These are phyloP conservation scores for Termitomyces bulborhizus DNA, from an alignment of 768 basidiomycete genomes.

Conservation along the genomic window DNA sequence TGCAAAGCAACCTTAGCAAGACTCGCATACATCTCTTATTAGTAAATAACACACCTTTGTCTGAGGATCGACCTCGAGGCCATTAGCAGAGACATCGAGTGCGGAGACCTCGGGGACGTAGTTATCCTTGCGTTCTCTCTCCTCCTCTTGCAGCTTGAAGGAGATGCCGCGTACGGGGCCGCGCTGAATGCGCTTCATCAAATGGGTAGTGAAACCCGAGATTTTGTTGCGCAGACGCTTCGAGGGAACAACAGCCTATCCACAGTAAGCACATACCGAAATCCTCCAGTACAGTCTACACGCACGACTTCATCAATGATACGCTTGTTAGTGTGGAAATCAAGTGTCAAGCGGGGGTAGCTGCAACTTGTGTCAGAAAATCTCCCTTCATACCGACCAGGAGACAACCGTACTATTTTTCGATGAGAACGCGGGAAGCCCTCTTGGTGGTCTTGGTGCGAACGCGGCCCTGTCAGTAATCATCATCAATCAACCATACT, in stretches of 20 bases:
- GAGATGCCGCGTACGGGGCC: conserved; percentile 99
- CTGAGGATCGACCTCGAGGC: conserved; percentile 85
- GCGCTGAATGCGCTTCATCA: conserved; percentile 99
- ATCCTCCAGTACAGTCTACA: not conserved
- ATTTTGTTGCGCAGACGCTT: conserved; percentile 99
- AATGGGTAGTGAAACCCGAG: conserved; percentile 97
- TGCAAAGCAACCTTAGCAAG: conserved; percentile 21
- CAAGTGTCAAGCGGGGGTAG: conserved; percentile 98
- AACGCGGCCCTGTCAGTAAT: conserved; percentile 78
- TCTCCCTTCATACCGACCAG: not conserved
- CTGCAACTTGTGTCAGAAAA: conserved; percentile 27
- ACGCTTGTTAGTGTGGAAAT: conserved; percentile 99
- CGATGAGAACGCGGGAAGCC: conserved; percentile 97
- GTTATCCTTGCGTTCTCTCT: conserved; percentile 98
- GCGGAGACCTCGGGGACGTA: conserved; percentile 98
- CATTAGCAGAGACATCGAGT: conserved; percentile 68
- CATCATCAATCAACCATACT: not conserved
- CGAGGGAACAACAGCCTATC: conserved; percentile 87
- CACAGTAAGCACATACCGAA: not conserved
- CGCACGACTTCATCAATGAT: conserved; percentile 94
- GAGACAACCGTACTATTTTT: conserved; percentile 83
- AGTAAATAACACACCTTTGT: conserved; percentile 67
- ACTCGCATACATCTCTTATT: not conserved
- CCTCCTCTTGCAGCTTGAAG: conserved; percentile 99
- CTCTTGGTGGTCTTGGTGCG: conserved; percentile 99